Base-by-base conservation (phyloP, 2,329 filamentous ascomycete genomes). In the Diaporthe sp. region DNA sequence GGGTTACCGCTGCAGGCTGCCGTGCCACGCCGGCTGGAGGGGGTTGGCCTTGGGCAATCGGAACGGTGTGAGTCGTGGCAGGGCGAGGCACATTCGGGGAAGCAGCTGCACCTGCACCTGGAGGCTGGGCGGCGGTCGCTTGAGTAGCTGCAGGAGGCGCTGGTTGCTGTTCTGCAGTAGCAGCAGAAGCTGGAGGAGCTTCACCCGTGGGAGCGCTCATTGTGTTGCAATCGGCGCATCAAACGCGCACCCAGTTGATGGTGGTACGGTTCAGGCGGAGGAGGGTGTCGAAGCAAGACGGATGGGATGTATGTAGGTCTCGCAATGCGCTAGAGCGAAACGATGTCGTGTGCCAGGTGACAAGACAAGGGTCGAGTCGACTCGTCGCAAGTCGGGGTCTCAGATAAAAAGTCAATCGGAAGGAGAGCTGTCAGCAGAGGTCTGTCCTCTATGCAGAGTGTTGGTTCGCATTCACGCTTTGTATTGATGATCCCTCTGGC, bases 1-100 rank as follows among this genome's bases (percentile, higher is more conserved):
- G 89, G 68, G 82, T 82, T 75, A 80, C 78, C 47, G 75, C 70
- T 12, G 77, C 78, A 71, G 75, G 61, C 71, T 76, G 73, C 74
- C 77, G 73, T 65, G 80, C 57, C 63, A 75, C 75, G 37, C 70
- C 70, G n/a, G 61, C 67, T 39, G 47, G 65, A 75, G 73, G 73
- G n/a, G 67, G 53, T 37, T 75, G 73, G 55, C 63, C 74, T 57
- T 75, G 75, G 42, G 73, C 60, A n/a, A 75, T 55, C 25, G 70
- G 75, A 22, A 75, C 47, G 58, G 73, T 71, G 73, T 77, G 73
- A 51, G 71, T 65, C 15, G 71, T 34, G 17, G 39, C 60, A 75
- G 61, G 47, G 53, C 63, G 75, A 73, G 75, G 57, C 51, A 71
- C 47, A 31, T 51, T 63, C 61, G 51, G 47, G 57, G 39, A 25